Base-by-base conservation (phyloP, 2,329 filamentous ascomycete species). In the Hypomyces rosellus region DNA sequence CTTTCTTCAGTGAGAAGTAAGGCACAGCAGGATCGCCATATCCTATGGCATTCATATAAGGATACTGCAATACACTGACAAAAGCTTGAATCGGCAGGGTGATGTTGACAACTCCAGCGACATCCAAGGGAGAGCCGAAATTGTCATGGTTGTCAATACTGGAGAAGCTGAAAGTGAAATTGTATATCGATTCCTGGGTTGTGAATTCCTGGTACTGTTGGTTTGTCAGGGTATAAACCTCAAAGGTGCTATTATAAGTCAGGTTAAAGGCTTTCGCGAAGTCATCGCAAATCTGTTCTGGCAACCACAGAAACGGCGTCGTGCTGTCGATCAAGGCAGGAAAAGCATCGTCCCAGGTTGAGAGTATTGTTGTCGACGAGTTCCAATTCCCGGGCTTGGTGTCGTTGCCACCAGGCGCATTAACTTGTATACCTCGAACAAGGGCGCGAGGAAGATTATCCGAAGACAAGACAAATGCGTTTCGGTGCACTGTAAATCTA, bases 1-100 rank as follows among this genome's bases (percentile, higher is more conserved):
- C 71, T 52, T 77, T 77, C 57, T 80, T 76, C 46, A 89, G 71
- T 3, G 85, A 84, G 52, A 89, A 88, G 61, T 88, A 89, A 11
- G 74, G 77, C 9, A 76, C 63, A 34, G 69, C 69, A 8, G 70
- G 65, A 6, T 74, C 68, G 34, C 68, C 71, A 50, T 73, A 76
- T 43, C 65, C 57, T 54, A 77, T 74, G 16, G 63, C 59, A 45
- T 70, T 65, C 59, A 63, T 71, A 54, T 73, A 81, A 2, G 74
- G 77, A 54, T 75, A 78, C 38, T 71, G 65, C n/a, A 78, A 60
- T 14, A 70, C 64, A 46, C 76, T 71, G 15, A 76, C 70, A 49
- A 81, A 78, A 1, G 77, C 74, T 46, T 70, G 67, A 6, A 73
- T 66, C 45, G 77, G 74, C 25, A 81, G 55, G 1, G 80, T 81